phyloP scores from a whole-genome alignment of 306 rosid species.

The Amphicarpaea edgeworthii region DNA sequence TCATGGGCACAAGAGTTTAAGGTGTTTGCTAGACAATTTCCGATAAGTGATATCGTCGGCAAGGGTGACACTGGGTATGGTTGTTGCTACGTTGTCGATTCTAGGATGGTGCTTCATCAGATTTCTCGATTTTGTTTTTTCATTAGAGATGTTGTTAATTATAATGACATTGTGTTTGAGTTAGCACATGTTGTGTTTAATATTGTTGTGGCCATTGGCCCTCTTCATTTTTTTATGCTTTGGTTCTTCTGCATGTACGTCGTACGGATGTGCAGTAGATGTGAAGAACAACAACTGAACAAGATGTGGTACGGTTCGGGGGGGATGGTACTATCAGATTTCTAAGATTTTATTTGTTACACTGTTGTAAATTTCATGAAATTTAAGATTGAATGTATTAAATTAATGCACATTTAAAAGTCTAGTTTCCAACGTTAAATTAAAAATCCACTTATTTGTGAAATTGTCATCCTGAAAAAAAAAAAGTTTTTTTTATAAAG shows the following conservation, averaged over 20 bases:
- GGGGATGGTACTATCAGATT: neutral
- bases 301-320: neutral
- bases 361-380: neutral
- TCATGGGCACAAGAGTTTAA: neutral
- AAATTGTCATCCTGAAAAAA: too few relatives aligned
- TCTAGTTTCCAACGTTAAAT: too few relatives aligned
- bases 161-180: conserved; percentile 10
- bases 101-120: neutral
- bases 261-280: neutral
- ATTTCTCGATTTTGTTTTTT: conserved; percentile 17
- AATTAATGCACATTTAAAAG: too few relatives aligned
- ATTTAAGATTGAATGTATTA: too few relatives aligned
- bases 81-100: conserved; percentile 17
- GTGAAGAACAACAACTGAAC: neutral
- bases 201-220: neutral
- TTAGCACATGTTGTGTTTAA: conserved; percentile 13
- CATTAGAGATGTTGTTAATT: neutral
- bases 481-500: too few relatives aligned
- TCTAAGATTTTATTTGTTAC: neutral
- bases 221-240: neutral
- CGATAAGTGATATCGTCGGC: conserved; percentile 25
- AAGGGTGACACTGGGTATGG: neutral
- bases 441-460: neutral
- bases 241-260: neutral
- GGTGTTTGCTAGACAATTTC: conserved; percentile 4